These are phyloP conservation scores for Ophiostoma himal-ulmi DNA, from an alignment of 2,329 filamentous ascomycete genomes.

Conservation along the genomic window DNA sequence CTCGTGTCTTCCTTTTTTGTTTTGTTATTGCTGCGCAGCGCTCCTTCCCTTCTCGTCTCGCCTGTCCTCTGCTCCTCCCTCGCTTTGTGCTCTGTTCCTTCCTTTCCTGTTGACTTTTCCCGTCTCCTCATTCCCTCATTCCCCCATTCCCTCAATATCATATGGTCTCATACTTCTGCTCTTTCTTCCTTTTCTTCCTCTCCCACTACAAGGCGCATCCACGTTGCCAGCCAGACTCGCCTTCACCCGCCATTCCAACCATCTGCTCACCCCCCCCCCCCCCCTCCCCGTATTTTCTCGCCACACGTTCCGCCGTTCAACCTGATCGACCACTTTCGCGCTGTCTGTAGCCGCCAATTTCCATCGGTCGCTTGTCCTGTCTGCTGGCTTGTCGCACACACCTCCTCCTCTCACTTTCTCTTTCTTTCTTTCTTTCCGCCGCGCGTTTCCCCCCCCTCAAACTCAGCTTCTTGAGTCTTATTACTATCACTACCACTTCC, in stretches of 20 bases:
- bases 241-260: not conserved
- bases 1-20: not conserved
- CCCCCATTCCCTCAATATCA: too few species aligned
- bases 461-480: not conserved
- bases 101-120: not conserved
- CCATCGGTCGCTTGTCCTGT: conserved; percentile 1
- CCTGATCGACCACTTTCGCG: conserved; percentile 8
- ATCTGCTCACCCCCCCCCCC: not conserved
- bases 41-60: not conserved
- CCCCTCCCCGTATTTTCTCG: not conserved
- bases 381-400: conserved; percentile 14
- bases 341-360: conserved; percentile 12
- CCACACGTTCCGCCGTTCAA: conserved; percentile 8
- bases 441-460: conserved; percentile 2
- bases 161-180: not conserved
- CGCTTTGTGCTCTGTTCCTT: not conserved
- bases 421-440: not conserved
- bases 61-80: not conserved
- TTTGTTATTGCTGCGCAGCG: not conserved
- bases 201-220: not conserved
- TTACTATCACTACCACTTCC: not conserved
- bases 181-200: not conserved
- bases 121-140: too few species aligned
- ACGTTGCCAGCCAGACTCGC: not conserved
- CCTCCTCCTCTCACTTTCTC: conserved; percentile 7